phyloP scores from a whole-genome alignment of 2,329 filamentous ascomycete species.

The Ophidiomyces ophidiicola region DNA sequence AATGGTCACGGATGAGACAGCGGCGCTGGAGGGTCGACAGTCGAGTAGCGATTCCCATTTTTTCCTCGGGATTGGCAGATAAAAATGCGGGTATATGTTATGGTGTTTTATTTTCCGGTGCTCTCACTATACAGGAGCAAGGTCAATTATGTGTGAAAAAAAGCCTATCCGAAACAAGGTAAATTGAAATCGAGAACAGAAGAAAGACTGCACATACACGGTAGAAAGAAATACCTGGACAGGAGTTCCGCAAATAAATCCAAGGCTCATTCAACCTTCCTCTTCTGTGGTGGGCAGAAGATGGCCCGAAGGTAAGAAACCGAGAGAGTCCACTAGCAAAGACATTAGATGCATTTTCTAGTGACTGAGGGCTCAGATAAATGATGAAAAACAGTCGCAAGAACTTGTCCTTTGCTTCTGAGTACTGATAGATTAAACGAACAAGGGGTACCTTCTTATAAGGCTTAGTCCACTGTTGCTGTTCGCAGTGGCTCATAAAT shows the following conservation, averaged over 20 bases:
- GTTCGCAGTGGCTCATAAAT: conserved; percentile 16
- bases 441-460: conserved; percentile 17
- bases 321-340: conserved; percentile 9
- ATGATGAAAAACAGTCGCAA: conserved; percentile 10
- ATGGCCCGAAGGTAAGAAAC: conserved; percentile 7
- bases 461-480: conserved; percentile 13
- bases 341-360: conserved; percentile 1
- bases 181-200: conserved; percentile 7
- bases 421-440: conserved; percentile 16
- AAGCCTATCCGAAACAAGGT: background rate
- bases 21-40: conserved; percentile 15
- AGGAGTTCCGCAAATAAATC: conserved; percentile 14
- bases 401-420: conserved; percentile 13
- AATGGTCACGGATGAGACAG: conserved; percentile 17
- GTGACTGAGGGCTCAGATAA: conserved; percentile 1
- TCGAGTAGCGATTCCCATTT: conserved; percentile 14
- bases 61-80: conserved; percentile 9
- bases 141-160: background rate
- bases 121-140: conserved; percentile 15
- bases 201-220: conserved; percentile 13
- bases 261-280: conserved; percentile 7
- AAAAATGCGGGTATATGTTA: conserved; percentile 15
- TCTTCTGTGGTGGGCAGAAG: conserved; percentile 5
- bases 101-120: conserved; percentile 14
- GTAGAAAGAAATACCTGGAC: conserved; percentile 16